Conservation (phyloP, 208 protist species). For the Leishmania braziliensis region DNA sequence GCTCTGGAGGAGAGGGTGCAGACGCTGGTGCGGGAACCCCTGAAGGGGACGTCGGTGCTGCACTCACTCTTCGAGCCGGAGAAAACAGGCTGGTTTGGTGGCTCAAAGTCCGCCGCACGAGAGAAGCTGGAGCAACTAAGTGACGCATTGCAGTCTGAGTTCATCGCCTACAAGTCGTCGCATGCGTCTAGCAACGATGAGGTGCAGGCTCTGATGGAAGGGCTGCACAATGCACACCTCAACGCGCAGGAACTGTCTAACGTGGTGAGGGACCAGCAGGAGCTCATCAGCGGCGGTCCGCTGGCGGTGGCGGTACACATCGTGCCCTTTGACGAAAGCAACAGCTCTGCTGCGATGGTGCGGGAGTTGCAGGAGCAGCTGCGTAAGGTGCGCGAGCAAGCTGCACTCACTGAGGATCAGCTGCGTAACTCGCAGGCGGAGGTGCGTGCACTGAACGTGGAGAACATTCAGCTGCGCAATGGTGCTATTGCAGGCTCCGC, state of each 20-base stretch:
- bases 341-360: constrained; percentile 22
- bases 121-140: constrained; percentile 69
- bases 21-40: constrained; percentile 36
- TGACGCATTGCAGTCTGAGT: constrained; percentile 74
- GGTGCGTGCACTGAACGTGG: constrained; percentile 17
- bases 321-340: constrained; percentile 33
- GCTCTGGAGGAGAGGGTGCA: constrained; percentile 49
- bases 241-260: constrained; percentile 62
- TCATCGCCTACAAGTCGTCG: constrained; percentile 65
- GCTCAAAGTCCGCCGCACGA: constrained; percentile 60
- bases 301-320: constrained; percentile 47
- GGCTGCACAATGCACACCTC: constrained; percentile 59
- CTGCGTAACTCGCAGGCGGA: constrained; percentile 21
- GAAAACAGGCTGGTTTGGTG: constrained; percentile 83
- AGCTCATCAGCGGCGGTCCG: constrained; percentile 53
- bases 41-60: constrained; percentile 58
- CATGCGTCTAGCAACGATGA: constrained; percentile 86
- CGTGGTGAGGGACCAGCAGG: constrained; percentile 67
- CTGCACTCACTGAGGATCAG: constrained; percentile 18
- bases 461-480: constrained; percentile 29
- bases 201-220: constrained; percentile 69
- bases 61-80: constrained; percentile 77
- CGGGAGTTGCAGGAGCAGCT: constrained; percentile 52
- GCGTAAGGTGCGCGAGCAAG: constrained; percentile 32
- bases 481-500: constrained; percentile 6